Evolutionary conservation across 176 grass and related monocot species (phyloP).

Genomic region (Raddia guianensis): DNA sequence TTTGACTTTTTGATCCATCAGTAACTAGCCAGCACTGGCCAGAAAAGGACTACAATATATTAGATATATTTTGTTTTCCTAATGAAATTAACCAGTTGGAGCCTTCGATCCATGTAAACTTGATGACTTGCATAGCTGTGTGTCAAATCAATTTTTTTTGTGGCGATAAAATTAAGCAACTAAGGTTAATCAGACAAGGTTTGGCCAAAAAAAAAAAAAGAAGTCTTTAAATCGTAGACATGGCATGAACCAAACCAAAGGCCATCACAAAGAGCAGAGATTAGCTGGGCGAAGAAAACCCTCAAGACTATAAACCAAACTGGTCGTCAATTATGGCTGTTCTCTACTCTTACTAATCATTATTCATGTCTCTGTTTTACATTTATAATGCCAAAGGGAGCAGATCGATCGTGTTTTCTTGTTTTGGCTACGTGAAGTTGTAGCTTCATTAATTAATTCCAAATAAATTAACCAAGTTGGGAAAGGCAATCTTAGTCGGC

Average conservation of each 20-base stretch:
- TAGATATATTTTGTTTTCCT: not conserved
- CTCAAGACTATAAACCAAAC: too few species aligned
- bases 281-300: too few species aligned
- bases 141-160: too few species aligned
- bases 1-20: conserved; percentile 2
- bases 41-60: not conserved
- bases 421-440: not conserved
- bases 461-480: not conserved
- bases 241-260: too few species aligned
- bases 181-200: too few species aligned
- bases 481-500: not conserved
- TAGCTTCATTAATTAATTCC: not conserved
- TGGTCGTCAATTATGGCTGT: too few species aligned
- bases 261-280: too few species aligned
- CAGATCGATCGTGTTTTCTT: not conserved
- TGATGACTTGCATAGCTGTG: too few species aligned
- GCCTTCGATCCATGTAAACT: too few species aligned
- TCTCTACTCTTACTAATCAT: not conserved
- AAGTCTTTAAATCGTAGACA: too few species aligned
- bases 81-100: not conserved
- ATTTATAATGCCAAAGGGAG: not conserved
- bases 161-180: too few species aligned
- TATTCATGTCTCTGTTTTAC: not conserved
- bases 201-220: too few species aligned
- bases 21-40: not conserved